Evolutionary conservation across 1,139 yeast species (phyloP).

Genomic region (Taiozyma sp.): DNA sequence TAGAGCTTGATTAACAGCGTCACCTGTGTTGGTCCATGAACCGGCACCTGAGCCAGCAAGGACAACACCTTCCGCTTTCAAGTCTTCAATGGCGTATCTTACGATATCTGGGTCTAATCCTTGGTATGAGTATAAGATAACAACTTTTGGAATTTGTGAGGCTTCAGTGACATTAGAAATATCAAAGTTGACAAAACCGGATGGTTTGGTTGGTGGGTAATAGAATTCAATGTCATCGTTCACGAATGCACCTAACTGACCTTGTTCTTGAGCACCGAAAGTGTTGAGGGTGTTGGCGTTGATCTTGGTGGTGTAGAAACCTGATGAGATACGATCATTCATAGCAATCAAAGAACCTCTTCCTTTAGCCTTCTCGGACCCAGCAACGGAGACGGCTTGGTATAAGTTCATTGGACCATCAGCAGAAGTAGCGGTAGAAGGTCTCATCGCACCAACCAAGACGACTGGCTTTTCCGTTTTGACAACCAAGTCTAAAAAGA

Average conservation of each 20-base stretch:
- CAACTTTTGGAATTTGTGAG: slow-evolving; percentile 36
- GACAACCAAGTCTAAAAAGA: slow-evolving; percentile 46
- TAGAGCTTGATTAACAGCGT: slow-evolving; percentile 31
- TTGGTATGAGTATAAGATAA: slow-evolving; percentile 48
- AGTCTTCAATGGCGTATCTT: slow-evolving; percentile 29
- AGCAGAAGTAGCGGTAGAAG: slow-evolving; percentile 52
- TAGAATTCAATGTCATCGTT: slow-evolving; percentile 43
- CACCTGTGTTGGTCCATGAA: slow-evolving; percentile 41
- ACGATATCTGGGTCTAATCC: slow-evolving; percentile 41
- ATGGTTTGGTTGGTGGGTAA: slow-evolving; percentile 20
- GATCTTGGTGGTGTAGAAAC: slow-evolving; percentile 50
- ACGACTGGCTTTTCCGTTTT: slow-evolving; percentile 47
- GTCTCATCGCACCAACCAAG: slow-evolving; percentile 57
- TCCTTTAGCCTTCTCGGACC: slow-evolving; percentile 34
- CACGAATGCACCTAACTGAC: slow-evolving; percentile 52
- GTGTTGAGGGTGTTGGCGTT: slow-evolving; percentile 56
- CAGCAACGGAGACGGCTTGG: slow-evolving; percentile 52
- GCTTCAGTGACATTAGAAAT: slow-evolving; percentile 18
- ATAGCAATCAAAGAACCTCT: slow-evolving; percentile 52
- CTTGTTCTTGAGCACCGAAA: slow-evolving; percentile 51
- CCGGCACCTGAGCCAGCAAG: slow-evolving; percentile 61
- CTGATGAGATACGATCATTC: slow-evolving; percentile 53
- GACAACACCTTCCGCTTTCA: slow-evolving; percentile 44
- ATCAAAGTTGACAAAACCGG: slow-evolving; percentile 20
- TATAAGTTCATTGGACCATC: slow-evolving; percentile 61